phyloP scores from a whole-genome alignment of 1,284 basidiomycete genomes.

The Flammula alnicola region DNA sequence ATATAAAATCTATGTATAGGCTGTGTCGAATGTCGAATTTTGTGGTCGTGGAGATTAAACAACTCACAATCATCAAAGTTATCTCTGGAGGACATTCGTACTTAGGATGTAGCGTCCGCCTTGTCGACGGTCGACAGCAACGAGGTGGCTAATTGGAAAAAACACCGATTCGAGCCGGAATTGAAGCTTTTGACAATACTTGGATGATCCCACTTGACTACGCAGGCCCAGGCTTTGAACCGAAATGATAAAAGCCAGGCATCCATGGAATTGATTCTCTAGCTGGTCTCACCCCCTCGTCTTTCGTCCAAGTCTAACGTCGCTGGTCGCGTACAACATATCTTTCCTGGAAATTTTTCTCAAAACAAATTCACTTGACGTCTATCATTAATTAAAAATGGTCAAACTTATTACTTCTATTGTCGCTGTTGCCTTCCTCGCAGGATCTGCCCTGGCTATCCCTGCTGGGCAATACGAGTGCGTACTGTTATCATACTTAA shows the following conservation, averaged over 20 bases:
- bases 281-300: slow-evolving; percentile 24
- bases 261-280: slow-evolving; percentile 9
- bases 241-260: slow-evolving; percentile 12
- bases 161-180: too few species aligned
- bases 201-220: neutral
- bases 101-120: too few species aligned
- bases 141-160: too few species aligned
- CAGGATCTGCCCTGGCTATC: slow-evolving; percentile 16
- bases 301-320: slow-evolving; percentile 8
- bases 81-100: too few species aligned
- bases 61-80: too few species aligned
- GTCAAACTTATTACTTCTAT: slow-evolving; percentile 16
- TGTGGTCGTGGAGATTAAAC: too few species aligned
- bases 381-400: slow-evolving; percentile 13
- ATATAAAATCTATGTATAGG: too few species aligned
- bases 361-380: too few species aligned
- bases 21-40: too few species aligned
- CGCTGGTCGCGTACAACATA: slow-evolving; percentile 16
- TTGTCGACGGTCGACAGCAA: too few species aligned
- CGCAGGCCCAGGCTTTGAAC: slow-evolving; percentile 1
- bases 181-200: too few species aligned
- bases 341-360: slow-evolving; percentile 1
- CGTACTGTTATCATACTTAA: too few species aligned
- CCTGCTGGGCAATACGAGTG: slow-evolving; percentile 14
- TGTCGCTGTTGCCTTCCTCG: slow-evolving; percentile 15